Percentiles rank a stretch among this genome's conserved stretches.
Conservation (phyloP, 768 basidiomycete species). For the Trametes maxima region DNA sequence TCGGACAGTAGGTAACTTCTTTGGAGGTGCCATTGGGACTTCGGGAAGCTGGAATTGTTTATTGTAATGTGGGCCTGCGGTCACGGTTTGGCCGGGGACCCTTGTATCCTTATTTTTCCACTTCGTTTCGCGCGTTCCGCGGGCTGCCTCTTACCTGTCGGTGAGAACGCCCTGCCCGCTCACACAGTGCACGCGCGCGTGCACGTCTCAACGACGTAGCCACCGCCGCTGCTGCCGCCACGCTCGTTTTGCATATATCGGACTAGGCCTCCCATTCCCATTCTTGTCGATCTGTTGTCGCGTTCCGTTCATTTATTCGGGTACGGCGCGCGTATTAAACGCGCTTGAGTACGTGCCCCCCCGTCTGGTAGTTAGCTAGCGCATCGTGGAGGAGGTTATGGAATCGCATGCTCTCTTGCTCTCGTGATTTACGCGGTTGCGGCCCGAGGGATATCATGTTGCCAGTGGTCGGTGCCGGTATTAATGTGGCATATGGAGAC, state of each 20-base stretch:
- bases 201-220: too few relatives aligned
- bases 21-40: neutral
- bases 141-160: neutral
- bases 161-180: neutral
- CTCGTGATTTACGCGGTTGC: too few relatives aligned
- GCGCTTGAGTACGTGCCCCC: neutral
- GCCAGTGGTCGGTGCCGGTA: too few relatives aligned
- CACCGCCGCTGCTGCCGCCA: neutral
- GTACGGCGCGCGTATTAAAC: neutral
- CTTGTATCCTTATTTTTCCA: neutral
- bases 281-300: neutral
- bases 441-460: too few relatives aligned
- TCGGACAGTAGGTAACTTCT: neutral
- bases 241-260: constrained; percentile 7
- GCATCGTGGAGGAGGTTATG: neutral
- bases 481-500: too few relatives aligned
- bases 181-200: neutral
- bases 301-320: neutral
- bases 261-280: neutral
- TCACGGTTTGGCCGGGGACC: neutral
- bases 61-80: neutral
- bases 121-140: neutral
- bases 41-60: neutral
- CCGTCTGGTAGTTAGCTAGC: neutral
- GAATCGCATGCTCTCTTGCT: neutral